Evolutionary conservation across 192 early-diverging fungal species (phyloP), one percentile per base, ranked within the genome.

Genomic region (Mortierella claussenii): DNA sequence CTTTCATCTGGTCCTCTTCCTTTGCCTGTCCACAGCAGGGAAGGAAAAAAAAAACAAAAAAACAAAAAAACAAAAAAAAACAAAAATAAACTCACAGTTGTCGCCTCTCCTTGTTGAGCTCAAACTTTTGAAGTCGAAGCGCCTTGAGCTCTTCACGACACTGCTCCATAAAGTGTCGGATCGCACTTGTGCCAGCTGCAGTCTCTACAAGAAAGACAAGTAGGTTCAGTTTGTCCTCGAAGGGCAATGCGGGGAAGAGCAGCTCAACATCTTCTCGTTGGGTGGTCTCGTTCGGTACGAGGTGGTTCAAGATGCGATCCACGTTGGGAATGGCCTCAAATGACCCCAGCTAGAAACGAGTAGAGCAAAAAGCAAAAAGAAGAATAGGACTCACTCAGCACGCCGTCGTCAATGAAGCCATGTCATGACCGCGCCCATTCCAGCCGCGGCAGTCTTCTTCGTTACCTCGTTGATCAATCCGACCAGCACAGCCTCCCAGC

Each of bases 51-150:
- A 37, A 46, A 21, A 48, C 12, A 18, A 55, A 66, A 13, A 13
- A 36, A 10, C 17, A 4, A 11, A 20, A 37, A 8, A 11, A 27
- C 20, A 42, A 26, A 21, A 21, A 23, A 9, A 40, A 40, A 30
- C 21, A 62, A 44, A n/a, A 20, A 3, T 46, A 21, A 26, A 32
- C 87, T 69, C 85, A 88, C 85, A 90, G 58, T 21, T 87, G 83
- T 61, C 88, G 89, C 50, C 81, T 68, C 55, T 93, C 91, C 59
- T 85, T 83, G 20, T 82, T 83, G 27, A 93, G 47, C 37, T 95
- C 93, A 15, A 92, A 74, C 46, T 89, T 87, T 74, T 95, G 89
- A 62, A 92, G 91, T 46, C 89, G 85, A 47, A 94, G 79, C 46
- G 91, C 93, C 0, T 85, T 86, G 23, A 86, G 79, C 10, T 89